Evolutionary conservation across 495 filamentous ascomycete genomes (phyloP).

Genomic region (Aspergillus sclerotiicarbonarius): DNA sequence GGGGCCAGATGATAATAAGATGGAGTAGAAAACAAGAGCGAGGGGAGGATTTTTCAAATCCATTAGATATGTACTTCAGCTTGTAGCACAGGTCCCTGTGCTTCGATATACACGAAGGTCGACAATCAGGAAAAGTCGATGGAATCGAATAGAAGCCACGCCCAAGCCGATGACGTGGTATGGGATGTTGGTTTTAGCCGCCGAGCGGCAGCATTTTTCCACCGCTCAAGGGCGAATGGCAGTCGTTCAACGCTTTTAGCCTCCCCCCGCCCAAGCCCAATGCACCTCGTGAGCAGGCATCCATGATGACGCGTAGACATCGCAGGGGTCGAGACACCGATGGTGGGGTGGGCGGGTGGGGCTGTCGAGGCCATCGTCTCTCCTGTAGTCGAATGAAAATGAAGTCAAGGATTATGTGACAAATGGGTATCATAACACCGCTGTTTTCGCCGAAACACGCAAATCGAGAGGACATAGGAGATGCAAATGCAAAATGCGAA

Average conservation of each 20-base stretch:
- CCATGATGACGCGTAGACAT: slow-evolving; percentile 5
- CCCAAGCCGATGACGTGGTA: not conserved
- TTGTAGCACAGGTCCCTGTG: slow-evolving; percentile 7
- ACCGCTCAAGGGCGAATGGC: not conserved
- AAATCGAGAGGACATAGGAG: slow-evolving; percentile 31
- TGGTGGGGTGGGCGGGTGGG: not conserved
- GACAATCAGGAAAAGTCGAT: not conserved
- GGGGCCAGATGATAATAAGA: not conserved
- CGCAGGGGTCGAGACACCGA: not conserved
- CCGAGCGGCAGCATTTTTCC: not conserved
- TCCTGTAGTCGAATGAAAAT: slow-evolving; percentile 25
- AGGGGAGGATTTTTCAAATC: slow-evolving; percentile 8
- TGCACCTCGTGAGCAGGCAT: not conserved
- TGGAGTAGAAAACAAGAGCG: not conserved
- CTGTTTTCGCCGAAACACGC: slow-evolving; percentile 35
- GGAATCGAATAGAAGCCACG: not conserved
- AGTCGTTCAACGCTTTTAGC: not conserved
- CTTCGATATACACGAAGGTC: slow-evolving; percentile 11
- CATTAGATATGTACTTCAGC: slow-evolving; percentile 19
- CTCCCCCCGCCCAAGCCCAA: not conserved
- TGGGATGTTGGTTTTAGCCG: not conserved
- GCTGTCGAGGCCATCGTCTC: slow-evolving; percentile 8
- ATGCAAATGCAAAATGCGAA: slow-evolving; percentile 19
- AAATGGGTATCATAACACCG: slow-evolving; percentile 49
- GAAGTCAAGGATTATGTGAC: slow-evolving; percentile 30